Evolutionary conservation across 495 filamentous ascomycete genomes (phyloP).

Genomic region (Zalerion maritima): DNA sequence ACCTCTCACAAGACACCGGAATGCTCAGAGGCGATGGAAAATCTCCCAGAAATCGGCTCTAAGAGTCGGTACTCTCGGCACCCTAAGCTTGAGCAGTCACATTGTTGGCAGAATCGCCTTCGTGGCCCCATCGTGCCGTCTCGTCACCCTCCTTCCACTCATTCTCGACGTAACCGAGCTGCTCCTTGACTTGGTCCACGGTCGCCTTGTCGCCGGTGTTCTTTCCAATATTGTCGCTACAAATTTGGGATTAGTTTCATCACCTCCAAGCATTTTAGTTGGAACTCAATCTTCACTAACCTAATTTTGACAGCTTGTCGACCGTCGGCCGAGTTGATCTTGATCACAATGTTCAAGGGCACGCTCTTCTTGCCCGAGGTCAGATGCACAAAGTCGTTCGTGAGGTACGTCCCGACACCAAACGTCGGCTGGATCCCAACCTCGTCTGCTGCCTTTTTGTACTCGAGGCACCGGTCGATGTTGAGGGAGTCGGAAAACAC

Average conservation of each 20-base stretch:
- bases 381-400: conserved; percentile 69
- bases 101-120: conserved; percentile 9
- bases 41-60: too few relatives aligned
- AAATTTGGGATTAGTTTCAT: too few relatives aligned
- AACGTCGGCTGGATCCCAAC: conserved; percentile 73
- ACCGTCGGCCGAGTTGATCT: conserved; percentile 70
- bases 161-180: conserved; percentile 74
- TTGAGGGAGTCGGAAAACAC: conserved; percentile 97
- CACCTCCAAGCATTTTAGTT: too few relatives aligned
- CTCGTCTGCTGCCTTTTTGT: conserved; percentile 65
- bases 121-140: conserved; percentile 56
- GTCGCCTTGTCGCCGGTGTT: conserved; percentile 77
- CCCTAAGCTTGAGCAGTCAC: too few relatives aligned
- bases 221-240: conserved; percentile 81
- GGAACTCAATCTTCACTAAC: conserved; percentile 11
- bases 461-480: conserved; percentile 80
- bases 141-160: conserved; percentile 76
- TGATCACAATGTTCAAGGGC: conserved; percentile 97
- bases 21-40: too few relatives aligned
- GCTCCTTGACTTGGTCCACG: conserved; percentile 69
- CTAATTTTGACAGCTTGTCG: conserved; percentile 84
- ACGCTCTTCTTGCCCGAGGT: conserved; percentile 64
- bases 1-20: too few relatives aligned
- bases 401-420: conserved; percentile 89
- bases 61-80: too few relatives aligned